Evolutionary conservation across 108 stramenopile genomes (phyloP).

Genomic region (Nitzschia sp.): DNA sequence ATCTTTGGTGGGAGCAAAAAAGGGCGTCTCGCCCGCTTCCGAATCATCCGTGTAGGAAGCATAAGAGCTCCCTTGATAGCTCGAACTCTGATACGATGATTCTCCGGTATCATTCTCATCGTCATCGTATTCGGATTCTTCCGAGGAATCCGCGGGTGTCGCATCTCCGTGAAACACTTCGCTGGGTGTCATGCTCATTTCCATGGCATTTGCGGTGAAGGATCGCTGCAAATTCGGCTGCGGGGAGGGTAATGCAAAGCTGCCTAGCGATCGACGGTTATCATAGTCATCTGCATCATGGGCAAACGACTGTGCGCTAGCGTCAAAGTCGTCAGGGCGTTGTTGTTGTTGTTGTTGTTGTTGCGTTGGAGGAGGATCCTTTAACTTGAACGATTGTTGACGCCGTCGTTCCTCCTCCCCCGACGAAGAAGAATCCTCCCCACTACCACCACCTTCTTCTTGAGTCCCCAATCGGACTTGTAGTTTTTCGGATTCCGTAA

Average conservation of each 20-base stretch:
- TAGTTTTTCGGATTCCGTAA: slow-evolving; percentile 6
- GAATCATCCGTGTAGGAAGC: slow-evolving; percentile 7
- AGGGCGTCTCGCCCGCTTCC: slow-evolving; percentile 15
- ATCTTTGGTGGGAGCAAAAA: slow-evolving; percentile 23
- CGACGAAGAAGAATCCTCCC: background rate
- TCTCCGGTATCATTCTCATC: background rate
- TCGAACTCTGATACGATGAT: slow-evolving; percentile 10
- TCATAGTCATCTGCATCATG: background rate
- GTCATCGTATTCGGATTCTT: background rate
- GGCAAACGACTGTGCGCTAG: slow-evolving; percentile 9
- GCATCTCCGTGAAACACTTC: background rate
- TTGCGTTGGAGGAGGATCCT: background rate
- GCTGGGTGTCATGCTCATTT: background rate
- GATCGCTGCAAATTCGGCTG: background rate
- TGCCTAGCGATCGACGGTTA: background rate
- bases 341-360: background rate
- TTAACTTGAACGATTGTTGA: background rate
- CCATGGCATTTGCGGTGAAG: background rate
- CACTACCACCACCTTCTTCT: background rate
- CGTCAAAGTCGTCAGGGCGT: background rate
- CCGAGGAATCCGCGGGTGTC: slow-evolving; percentile 2
- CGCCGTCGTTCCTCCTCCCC: background rate
- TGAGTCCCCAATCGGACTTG: background rate
- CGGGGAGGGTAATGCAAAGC: background rate
- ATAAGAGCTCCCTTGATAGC: slow-evolving; percentile 22